Percentiles rank a stretch among this genome's conserved stretches.
Conservation (phyloP, 768 basidiomycete species). For the Suillus americanus region DNA sequence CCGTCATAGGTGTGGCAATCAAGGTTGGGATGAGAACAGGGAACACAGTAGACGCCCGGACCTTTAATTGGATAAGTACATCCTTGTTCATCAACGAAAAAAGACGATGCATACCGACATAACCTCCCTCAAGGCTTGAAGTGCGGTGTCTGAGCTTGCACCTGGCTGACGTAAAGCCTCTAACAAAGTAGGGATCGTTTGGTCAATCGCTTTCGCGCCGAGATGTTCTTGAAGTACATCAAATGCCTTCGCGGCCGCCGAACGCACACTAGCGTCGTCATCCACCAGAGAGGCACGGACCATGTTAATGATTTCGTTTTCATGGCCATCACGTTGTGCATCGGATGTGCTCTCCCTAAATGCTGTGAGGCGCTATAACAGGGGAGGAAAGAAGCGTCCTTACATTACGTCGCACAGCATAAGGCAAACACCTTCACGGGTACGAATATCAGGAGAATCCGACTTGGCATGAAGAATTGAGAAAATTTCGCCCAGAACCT, state of each 20-base stretch:
- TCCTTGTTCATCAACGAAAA: background rate
- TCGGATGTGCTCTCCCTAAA: slow-evolving; percentile 81
- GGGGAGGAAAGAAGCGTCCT: slow-evolving; percentile 23
- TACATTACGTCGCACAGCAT: slow-evolving; percentile 89
- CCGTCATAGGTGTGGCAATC: slow-evolving; percentile 86
- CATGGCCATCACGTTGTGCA: slow-evolving; percentile 80
- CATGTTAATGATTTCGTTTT: slow-evolving; percentile 84
- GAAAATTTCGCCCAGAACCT: slow-evolving; percentile 81
- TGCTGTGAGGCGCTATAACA: slow-evolving; percentile 7
- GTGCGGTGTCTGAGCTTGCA: slow-evolving; percentile 90
- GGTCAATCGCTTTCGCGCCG: slow-evolving; percentile 89
- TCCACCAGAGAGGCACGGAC: slow-evolving; percentile 87
- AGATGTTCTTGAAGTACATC: slow-evolving; percentile 92
- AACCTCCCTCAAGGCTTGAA: slow-evolving; percentile 91
- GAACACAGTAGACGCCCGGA: slow-evolving; percentile 94
- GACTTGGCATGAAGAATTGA: slow-evolving; percentile 71
- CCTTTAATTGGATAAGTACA: slow-evolving; percentile 42
- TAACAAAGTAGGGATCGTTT: slow-evolving; percentile 92
- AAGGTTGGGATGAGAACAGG: slow-evolving; percentile 94
- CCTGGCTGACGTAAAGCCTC: slow-evolving; percentile 94
- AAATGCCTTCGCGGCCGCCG: slow-evolving; percentile 87
- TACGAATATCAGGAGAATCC: slow-evolving; percentile 58
- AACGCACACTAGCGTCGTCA: slow-evolving; percentile 78
- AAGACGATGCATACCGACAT: slow-evolving; percentile 67
- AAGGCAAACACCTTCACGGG: slow-evolving; percentile 83